A percentile compares a stretch with the other conserved stretches of the same genome.
phyloP scores from a whole-genome alignment of 1,284 basidiomycete genomes.

The Paramarasmius palmivorus region DNA sequence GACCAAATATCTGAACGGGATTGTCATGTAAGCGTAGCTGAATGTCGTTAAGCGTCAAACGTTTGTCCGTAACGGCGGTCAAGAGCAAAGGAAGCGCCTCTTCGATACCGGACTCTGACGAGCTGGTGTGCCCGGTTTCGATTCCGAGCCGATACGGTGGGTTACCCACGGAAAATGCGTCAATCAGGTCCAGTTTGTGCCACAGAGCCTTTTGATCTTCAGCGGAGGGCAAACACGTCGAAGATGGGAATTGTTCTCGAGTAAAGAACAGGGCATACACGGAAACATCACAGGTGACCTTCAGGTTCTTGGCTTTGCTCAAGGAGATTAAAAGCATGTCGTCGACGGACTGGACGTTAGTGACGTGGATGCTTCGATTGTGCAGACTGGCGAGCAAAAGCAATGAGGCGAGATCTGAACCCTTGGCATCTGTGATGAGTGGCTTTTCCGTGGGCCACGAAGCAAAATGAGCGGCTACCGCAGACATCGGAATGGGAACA shows the following conservation, averaged over 20 bases:
- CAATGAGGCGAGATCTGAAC: slow-evolving; percentile 91
- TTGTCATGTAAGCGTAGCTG: slow-evolving; percentile 85
- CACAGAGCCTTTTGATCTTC: slow-evolving; percentile 88
- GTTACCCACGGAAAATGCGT: slow-evolving; percentile 89
- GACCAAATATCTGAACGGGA: slow-evolving; percentile 88
- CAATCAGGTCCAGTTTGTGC: slow-evolving; percentile 84
- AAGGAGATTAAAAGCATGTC: slow-evolving; percentile 92
- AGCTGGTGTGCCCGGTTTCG: slow-evolving; percentile 67
- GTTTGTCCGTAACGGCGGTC: slow-evolving; percentile 81
- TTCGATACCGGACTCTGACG: slow-evolving; percentile 80
- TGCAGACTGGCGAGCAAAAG: slow-evolving; percentile 93
- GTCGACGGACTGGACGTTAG: slow-evolving; percentile 87
- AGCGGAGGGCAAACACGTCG: slow-evolving; percentile 69
- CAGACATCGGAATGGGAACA: slow-evolving; percentile 51
- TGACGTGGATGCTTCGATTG: slow-evolving; percentile 88
- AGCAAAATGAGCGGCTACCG: slow-evolving; percentile 85
- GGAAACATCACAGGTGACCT: slow-evolving; percentile 96
- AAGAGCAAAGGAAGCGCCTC: slow-evolving; percentile 90
- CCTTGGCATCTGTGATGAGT: slow-evolving; percentile 92
- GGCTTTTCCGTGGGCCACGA: slow-evolving; percentile 92
- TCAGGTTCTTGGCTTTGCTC: slow-evolving; percentile 92
- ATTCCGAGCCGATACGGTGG: slow-evolving; percentile 80
- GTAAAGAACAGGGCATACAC: slow-evolving; percentile 94
- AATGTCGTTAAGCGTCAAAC: slow-evolving; percentile 85
- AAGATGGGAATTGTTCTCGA: slow-evolving; percentile 70